phyloP scores from a whole-genome alignment of 257 asterid species.

The Gentiana macrophylla region DNA sequence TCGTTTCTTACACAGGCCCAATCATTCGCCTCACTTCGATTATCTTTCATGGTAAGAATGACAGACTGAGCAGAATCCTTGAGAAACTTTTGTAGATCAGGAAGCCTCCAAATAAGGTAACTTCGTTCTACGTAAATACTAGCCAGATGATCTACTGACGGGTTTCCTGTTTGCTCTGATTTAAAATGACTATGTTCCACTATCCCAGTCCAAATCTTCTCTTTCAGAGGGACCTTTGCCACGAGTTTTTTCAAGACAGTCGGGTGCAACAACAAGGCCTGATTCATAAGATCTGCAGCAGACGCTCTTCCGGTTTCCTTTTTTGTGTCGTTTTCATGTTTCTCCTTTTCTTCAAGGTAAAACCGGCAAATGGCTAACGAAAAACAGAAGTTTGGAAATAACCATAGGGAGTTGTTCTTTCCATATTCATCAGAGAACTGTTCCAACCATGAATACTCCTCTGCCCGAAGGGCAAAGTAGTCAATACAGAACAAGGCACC shows the following conservation, averaged over 20 bases:
- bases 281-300: slow-evolving; percentile 77
- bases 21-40: slow-evolving; percentile 45
- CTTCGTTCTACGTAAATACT: slow-evolving; percentile 71
- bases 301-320: slow-evolving; percentile 31
- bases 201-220: slow-evolving; percentile 47
- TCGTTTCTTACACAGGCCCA: slow-evolving; percentile 82
- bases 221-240: slow-evolving; percentile 77
- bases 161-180: slow-evolving; percentile 55
- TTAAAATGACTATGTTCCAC: slow-evolving; percentile 43
- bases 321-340: slow-evolving; percentile 17
- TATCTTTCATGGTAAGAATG: slow-evolving; percentile 37
- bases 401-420: slow-evolving; percentile 72
- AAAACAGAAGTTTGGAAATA: slow-evolving; percentile 77
- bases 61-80: slow-evolving; percentile 55
- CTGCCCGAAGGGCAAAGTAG: slow-evolving; percentile 74
- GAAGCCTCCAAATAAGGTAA: slow-evolving; percentile 90
- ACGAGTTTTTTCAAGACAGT: slow-evolving; percentile 62
- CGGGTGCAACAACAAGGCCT: slow-evolving; percentile 92
- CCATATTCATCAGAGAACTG: slow-evolving; percentile 63
- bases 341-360: slow-evolving; percentile 38
- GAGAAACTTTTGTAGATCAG: slow-evolving; percentile 70
- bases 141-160: slow-evolving; percentile 72
- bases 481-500: slow-evolving; percentile 81
- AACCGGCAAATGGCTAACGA: slow-evolving; percentile 76
- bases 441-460: slow-evolving; percentile 82